A percentile compares a stretch with the other conserved stretches of the same genome.
Conservation (phyloP, 805 yeast genomes). For the Zygotorulaspora florentina region DNA sequence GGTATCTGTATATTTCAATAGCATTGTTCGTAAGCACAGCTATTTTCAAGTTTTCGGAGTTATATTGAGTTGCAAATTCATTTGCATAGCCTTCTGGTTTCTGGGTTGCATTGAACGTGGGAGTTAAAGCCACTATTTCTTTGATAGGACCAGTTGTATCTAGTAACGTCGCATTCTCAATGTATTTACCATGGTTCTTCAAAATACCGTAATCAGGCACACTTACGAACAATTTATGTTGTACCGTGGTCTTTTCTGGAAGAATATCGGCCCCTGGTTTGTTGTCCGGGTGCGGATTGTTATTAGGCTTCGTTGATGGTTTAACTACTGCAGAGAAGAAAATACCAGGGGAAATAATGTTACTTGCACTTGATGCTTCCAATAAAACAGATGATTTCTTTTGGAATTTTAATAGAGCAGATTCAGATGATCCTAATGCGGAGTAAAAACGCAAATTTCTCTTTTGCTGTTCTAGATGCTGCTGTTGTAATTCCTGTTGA, state of each 20-base stretch:
- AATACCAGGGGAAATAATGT: slow-evolving; percentile 79
- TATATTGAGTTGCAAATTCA: slow-evolving; percentile 81
- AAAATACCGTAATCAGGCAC: slow-evolving; percentile 83
- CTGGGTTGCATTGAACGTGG: slow-evolving; percentile 64
- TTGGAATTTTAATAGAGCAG: slow-evolving; percentile 43
- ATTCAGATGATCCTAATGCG: slow-evolving; percentile 28
- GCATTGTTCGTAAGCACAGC: slow-evolving; percentile 82
- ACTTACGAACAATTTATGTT: slow-evolving; percentile 60
- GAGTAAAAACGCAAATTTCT: slow-evolving; percentile 32
- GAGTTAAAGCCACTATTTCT: slow-evolving; percentile 67
- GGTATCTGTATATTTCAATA: slow-evolving; percentile 67
- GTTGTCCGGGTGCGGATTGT: slow-evolving; percentile 4
- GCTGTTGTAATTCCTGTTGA: slow-evolving; percentile 36
- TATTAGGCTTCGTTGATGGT: slow-evolving; percentile 8
- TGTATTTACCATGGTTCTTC: slow-evolving; percentile 63
- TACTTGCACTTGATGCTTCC: slow-evolving; percentile 53
- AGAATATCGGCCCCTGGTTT: neutral
- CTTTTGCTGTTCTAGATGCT: slow-evolving; percentile 38
- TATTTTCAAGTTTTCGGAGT: slow-evolving; percentile 58
- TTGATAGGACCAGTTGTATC: slow-evolving; percentile 60
- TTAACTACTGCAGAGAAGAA: slow-evolving; percentile 60
- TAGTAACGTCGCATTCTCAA: slow-evolving; percentile 78
- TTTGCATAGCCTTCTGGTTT: slow-evolving; percentile 82
- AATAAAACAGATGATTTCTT: slow-evolving; percentile 53
- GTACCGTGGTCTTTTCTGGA: neutral